A percentile compares a stretch with the other conserved stretches of the same genome.
Evolutionary conservation across 1,284 basidiomycete species (phyloP).

Genomic region (Gomphus bonarii): DNA sequence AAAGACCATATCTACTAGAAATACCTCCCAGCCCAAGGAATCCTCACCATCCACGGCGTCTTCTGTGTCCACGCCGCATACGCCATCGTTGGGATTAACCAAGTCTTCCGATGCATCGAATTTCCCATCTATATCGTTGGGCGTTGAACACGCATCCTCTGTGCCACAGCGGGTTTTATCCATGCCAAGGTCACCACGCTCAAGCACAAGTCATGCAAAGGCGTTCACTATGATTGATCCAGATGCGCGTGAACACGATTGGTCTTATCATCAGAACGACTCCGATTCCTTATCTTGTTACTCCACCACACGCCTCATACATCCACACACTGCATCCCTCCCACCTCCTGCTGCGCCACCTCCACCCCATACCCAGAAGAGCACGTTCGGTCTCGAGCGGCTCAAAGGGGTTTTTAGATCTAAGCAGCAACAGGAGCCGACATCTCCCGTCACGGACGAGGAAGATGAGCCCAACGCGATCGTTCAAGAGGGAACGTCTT

Average conservation of each 20-base stretch:
- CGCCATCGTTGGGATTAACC: background rate
- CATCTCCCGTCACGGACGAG: constrained; percentile 8
- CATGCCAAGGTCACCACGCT: constrained; percentile 10
- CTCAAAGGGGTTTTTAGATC: constrained; percentile 21
- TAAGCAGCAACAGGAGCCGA: constrained; percentile 10
- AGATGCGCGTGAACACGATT: constrained; percentile 34
- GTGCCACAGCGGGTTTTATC: background rate
- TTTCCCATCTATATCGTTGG: background rate
- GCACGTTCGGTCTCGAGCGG: constrained; percentile 8
- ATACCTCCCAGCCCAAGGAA: background rate
- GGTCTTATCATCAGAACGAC: constrained; percentile 17
- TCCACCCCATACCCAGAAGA: constrained; percentile 2
- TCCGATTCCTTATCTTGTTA: constrained; percentile 16
- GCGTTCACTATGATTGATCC: constrained; percentile 62
- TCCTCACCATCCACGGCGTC: constrained; percentile 10
- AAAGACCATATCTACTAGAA: background rate
- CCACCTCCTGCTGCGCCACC: constrained; percentile 15
- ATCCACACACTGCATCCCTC: constrained; percentile 12
- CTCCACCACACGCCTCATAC: constrained; percentile 4
- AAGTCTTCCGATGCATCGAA: constrained; percentile 3
- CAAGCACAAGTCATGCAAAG: constrained; percentile 60
- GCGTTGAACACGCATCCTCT: background rate
- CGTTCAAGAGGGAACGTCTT: background rate
- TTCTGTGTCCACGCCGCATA: background rate
- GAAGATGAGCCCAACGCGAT: constrained; percentile 1